Percentiles rank a stretch among this genome's conserved stretches.
phyloP scores from a whole-genome alignment of 2,329 filamentous ascomycete species.

The Periconia sp. region DNA sequence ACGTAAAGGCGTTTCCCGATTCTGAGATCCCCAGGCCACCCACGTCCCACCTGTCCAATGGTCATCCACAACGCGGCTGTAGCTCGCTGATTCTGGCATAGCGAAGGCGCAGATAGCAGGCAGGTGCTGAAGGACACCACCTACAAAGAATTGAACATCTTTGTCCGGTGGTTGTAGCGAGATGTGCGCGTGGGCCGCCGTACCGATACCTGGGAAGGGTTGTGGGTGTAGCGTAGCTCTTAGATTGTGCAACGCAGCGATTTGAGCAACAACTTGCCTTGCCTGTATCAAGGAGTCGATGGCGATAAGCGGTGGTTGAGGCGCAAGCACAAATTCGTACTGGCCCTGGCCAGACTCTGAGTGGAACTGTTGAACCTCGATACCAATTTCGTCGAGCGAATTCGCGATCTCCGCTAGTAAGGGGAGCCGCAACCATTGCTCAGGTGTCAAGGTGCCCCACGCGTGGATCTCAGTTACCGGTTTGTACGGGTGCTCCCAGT shows the following conservation, averaged over 20 bases:
- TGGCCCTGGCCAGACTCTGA: conserved; percentile 76
- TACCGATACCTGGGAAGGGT: conserved; percentile 67
- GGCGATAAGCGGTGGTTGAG: conserved; percentile 67
- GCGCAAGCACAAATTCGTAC: conserved; percentile 76
- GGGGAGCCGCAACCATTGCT: conserved; percentile 65
- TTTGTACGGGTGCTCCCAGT: conserved; percentile 42
- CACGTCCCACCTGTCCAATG: conserved; percentile 79
- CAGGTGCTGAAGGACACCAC: conserved; percentile 71
- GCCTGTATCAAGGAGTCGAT: conserved; percentile 75
- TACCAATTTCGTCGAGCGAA: conserved; percentile 65
- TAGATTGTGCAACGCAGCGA: conserved; percentile 67
- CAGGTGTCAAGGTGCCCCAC: conserved; percentile 71
- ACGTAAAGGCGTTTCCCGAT: conserved; percentile 76
- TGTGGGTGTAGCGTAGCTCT: conserved; percentile 77
- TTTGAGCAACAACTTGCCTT: conserved; percentile 70
- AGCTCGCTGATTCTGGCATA: conserved; percentile 69
- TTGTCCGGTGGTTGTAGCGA: conserved; percentile 63
- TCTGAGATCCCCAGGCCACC: conserved; percentile 82
- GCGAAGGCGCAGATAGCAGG: conserved; percentile 72
- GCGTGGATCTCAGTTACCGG: conserved; percentile 69
- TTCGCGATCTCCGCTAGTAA: conserved; percentile 71
- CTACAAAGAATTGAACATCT: conserved; percentile 71
- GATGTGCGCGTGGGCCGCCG: conserved; percentile 72
- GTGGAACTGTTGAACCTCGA: conserved; percentile 75
- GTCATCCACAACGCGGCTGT: conserved; percentile 71